Evolutionary conservation across 2,329 filamentous ascomycete species (phyloP), one percentile per base, ranked within the genome.

Genomic region (Curvularia sp.): DNA sequence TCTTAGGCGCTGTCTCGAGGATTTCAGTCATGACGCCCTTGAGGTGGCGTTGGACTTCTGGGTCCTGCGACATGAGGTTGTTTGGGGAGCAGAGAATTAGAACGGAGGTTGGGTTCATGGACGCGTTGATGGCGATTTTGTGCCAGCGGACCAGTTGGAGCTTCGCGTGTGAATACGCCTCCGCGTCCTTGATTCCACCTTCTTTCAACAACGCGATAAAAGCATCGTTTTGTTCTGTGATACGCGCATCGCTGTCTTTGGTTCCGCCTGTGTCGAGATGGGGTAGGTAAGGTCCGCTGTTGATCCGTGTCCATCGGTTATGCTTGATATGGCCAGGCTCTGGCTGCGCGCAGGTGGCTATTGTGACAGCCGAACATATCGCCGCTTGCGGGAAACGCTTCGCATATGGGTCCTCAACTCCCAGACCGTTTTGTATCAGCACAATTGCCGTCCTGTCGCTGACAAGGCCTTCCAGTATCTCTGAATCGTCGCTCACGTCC

Each of bases 121-220:
- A 86, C 0, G 88, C 87, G 74, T 92, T 92, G 80, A 92, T 91
- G 67, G 87, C 88, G 61, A 91, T 85, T 75, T 92, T 92, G 75
- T 91, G 89, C 89, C 89, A 92, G 24, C 89, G 82, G 18, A 91
- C 85, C 42, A 86, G 84, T 75, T 92, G 89, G 46, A 92, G 79
- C 59, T 86, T 88, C 31, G 86, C 78, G 73, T 90, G 87, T 47
- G 85, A 82, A 66, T 89, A 86, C 7, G 84, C 79, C 60, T 88
- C 85, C 5, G 88, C 87, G 74, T 92, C 89, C 58, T 83, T 83
- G 63, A 92, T 85, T 1, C 84, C 85, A 38, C 88, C 88, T n/a
- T 84, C 77, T 12, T 78, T 74, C 73, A 88, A 84, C 75, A 86
- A 83, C n/a, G 76, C 75, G 22, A 83, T 79, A 56, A 91, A 82